Base-by-base conservation (phyloP, 2,329 filamentous ascomycete genomes). In the Cordyceps farinosa region DNA sequence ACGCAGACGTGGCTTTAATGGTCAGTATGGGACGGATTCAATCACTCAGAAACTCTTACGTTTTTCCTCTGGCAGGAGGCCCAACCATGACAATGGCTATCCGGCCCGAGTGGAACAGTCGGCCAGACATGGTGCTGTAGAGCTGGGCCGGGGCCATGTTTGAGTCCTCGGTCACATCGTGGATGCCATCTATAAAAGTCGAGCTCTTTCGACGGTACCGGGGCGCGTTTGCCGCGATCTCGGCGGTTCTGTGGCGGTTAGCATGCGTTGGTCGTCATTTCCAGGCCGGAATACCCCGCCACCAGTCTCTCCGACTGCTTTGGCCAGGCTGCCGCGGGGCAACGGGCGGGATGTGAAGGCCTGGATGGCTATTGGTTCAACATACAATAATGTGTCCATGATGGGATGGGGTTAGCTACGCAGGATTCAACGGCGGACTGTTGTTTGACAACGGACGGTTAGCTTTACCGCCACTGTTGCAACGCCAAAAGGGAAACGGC, bases 11-110 rank as follows among this genome's bases (percentile, higher is more conserved):
- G 95, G 27, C 90, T 92, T 63, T 22, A 27, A 42, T 34, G n/a
- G 48, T 54, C 17, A 48, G 50, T 32, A 44, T 5, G 32, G 38
- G 29, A 8, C 9, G 10, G 9, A 15, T 32, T 13, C 30, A 53
- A 5, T 22, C 29, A 38, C 2, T 22, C 7, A 8, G 13, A 1
- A 32, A 2, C 42, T 44, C 88, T 75, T 77, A 92, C 84, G 95
- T 99, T 79, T 99, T 99, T 65, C 95, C 95, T 71, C 95, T 88
- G 45, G 95, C 95, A 48, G 95, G 95, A 36, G 97, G 85, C 30
- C 95, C 95, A 68, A 98, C 95, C 74, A 97, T 97, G 67, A 95
- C 94, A 70, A 99, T 98, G 54, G 94, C 94, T 74, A 99, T 99
- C 64, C 94, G 88, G 54, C 95, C 95, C 29, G 95, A 97, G 77